Evolutionary conservation across 2,329 filamentous ascomycete species (phyloP), one percentile per base, ranked within the genome.

Genomic region (Nemania abortiva): DNA sequence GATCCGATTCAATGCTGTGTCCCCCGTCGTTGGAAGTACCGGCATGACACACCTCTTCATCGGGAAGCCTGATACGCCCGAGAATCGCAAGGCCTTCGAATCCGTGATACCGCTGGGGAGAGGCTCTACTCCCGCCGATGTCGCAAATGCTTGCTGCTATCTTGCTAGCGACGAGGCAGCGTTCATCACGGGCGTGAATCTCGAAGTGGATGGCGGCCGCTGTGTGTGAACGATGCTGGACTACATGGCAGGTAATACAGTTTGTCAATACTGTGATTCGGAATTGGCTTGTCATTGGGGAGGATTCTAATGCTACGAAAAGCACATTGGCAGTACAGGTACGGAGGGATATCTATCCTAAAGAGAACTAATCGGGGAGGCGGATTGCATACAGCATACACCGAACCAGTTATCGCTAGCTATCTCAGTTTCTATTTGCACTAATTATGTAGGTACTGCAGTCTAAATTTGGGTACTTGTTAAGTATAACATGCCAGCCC

Each of bases 1-100:
- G 72, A 92, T 95, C 71, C 87, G 91, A 0, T 90, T 94, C 74
- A 93, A 93, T 71, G 86, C 88, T 1, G 88, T 94, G 15, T 92
- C 89, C 55, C 91, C 91, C 0, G 85, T 93, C 0, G 83, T 93
- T 0, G 90, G 88, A 1, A 88, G 85, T 18, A 94, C 91, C 0
- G 89, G 88, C 2, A 84, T 93, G 82, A 83, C 82, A 1, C 80
- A 83, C 71, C 67, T 82, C 3, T 91, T 91, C 72, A 82, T 88
- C 0, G 88, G 89, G 1, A 88, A 90, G 72, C 83, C 88, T 15
- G 87, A 90, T 63, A 92, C 89, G 0, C 84, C 86, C 0, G 88
- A 90, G 74, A 89, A 89, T 70, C 81, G 87, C 53, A 84, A 85
- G 69, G 83, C 81, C 1, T 87, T 90, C 70, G 81, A 88, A 34